Evolutionary conservation across 2,329 filamentous ascomycete genomes (phyloP).

Genomic region (Exophiala sp.): DNA sequence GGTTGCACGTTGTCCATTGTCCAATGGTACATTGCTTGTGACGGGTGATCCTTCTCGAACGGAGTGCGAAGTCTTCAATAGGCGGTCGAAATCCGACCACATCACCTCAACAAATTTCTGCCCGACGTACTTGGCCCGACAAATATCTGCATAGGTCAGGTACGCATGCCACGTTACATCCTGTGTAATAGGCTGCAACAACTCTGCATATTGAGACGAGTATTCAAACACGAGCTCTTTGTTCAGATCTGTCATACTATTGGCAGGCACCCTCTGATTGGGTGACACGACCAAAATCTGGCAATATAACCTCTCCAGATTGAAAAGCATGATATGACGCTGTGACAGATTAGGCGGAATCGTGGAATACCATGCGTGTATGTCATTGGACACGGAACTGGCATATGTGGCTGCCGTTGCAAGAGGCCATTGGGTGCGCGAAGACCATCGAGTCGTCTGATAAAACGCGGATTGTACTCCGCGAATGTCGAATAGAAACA

Average conservation of each 20-base stretch:
- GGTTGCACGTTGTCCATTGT: slow-evolving; percentile 25
- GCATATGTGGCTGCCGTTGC: slow-evolving; percentile 56
- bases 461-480: slow-evolving; percentile 85
- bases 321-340: slow-evolving; percentile 71
- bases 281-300: slow-evolving; percentile 86
- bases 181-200: slow-evolving; percentile 65
- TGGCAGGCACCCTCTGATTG: slow-evolving; percentile 63
- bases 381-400: slow-evolving; percentile 54
- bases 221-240: slow-evolving; percentile 83
- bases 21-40: slow-evolving; percentile 12
- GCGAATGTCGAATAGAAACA: slow-evolving; percentile 78
- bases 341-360: slow-evolving; percentile 64
- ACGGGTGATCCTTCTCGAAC: slow-evolving; percentile 11
- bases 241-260: slow-evolving; percentile 67
- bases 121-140: slow-evolving; percentile 72
- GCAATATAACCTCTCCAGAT: slow-evolving; percentile 85
- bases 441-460: slow-evolving; percentile 65
- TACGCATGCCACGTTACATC: slow-evolving; percentile 61
- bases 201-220: slow-evolving; percentile 74
- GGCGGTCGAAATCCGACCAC: slow-evolving; percentile 49
- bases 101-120: slow-evolving; percentile 57
- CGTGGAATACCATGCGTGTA: slow-evolving; percentile 72
- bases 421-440: slow-evolving; percentile 65
- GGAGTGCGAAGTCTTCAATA: slow-evolving; percentile 32
- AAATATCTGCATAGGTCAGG: slow-evolving; percentile 81